A percentile compares a stretch with the other conserved stretches of the same genome.
Conservation (phyloP, 148 eudicot species). For the Amaranthus hypochondriacus region DNA sequence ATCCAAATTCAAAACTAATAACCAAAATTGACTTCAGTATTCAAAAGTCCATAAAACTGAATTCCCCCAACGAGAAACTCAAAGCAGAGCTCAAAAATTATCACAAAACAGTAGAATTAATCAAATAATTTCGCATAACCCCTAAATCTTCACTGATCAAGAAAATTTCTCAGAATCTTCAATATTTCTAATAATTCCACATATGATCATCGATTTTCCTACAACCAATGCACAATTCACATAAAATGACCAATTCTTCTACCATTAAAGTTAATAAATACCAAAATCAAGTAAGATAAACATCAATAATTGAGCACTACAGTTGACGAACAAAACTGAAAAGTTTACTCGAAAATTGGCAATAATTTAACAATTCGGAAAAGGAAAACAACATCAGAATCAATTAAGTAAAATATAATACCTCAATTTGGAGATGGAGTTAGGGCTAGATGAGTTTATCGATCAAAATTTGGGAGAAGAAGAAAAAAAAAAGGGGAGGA, state of each 20-base stretch:
- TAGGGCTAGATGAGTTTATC: neutral
- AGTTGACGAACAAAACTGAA: neutral
- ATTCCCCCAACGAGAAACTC: neutral
- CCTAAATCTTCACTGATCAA: constrained; percentile 1
- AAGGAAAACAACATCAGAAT: neutral
- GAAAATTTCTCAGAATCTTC: neutral
- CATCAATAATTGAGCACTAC: neutral
- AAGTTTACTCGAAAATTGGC: neutral
- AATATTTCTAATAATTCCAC: neutral
- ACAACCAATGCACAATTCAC: neutral
- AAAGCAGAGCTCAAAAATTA: neutral
- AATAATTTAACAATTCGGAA: neutral
- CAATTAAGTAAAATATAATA: neutral
- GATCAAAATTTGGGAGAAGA: neutral
- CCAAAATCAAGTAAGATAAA: neutral
- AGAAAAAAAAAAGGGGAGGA: neutral
- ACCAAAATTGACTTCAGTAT: neutral
- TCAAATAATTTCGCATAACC: neutral
- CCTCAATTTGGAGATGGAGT: neutral
- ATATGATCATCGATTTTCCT: neutral
- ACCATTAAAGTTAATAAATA: neutral
- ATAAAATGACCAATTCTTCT: neutral
- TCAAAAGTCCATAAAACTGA: neutral
- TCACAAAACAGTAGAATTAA: neutral
- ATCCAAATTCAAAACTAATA: neutral